A percentile compares a stretch with the other conserved stretches of the same genome.
Conservation (phyloP, 176 grass and related monocot species). For the Triticum urartu region DNA sequence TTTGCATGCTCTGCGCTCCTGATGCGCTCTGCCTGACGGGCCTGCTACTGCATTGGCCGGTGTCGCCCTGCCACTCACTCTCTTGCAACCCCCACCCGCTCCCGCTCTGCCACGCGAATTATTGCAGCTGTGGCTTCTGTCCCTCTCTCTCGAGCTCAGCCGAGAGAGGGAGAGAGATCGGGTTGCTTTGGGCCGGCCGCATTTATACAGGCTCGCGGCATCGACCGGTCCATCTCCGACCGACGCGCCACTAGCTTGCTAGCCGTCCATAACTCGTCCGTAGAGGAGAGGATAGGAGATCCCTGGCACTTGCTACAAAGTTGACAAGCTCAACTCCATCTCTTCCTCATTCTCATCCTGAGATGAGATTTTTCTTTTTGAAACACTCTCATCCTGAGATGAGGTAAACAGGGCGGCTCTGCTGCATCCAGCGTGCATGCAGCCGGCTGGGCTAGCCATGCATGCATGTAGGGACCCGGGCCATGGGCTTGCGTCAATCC, state of each 20-base stretch:
- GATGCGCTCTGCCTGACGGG: conserved; percentile 2
- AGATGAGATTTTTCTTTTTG: no score
- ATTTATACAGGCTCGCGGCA: conserved; percentile 1
- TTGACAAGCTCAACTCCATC: no score
- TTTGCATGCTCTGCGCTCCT: conserved; percentile 25
- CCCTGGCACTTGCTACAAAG: no score
- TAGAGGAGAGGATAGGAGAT: background rate
- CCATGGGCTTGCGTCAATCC: background rate
- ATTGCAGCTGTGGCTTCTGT: conserved; percentile 20
- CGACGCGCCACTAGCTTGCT: background rate
- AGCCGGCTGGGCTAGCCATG: background rate
- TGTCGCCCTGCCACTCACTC: conserved; percentile 21
- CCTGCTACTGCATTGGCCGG: conserved; percentile 31
- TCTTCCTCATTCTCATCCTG: no score
- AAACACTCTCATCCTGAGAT: background rate
- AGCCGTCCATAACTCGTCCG: background rate
- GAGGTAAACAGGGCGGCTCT: background rate
- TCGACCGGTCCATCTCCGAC: background rate
- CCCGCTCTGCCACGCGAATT: conserved; percentile 6
- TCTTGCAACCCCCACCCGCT: background rate
- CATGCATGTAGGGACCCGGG: background rate
- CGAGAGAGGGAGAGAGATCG: no score
- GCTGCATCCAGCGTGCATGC: no score
- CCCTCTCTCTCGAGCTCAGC: background rate
- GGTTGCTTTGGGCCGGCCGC: background rate